phyloP scores from a whole-genome alignment of 495 filamentous ascomycete species.

The Sordaria brevicollis region DNA sequence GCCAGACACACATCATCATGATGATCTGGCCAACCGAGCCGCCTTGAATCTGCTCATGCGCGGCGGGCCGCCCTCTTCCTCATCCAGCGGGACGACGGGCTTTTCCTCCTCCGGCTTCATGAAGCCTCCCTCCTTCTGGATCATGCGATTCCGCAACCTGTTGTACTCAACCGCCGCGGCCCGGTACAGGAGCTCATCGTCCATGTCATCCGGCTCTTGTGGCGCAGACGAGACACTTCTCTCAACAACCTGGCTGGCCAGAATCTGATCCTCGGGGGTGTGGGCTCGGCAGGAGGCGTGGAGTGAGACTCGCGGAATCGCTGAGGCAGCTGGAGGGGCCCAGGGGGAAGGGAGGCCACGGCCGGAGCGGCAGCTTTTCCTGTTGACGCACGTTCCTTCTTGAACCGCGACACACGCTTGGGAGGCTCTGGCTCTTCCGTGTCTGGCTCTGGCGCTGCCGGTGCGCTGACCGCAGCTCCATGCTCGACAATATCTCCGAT shows the following conservation, averaged over 20 bases:
- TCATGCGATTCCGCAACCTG: slow-evolving; percentile 65
- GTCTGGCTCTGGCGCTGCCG: slow-evolving; percentile 21
- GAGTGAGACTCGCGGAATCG: slow-evolving; percentile 8
- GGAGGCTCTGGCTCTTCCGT: slow-evolving; percentile 12
- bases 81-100: slow-evolving; percentile 47
- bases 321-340: slow-evolving; percentile 21
- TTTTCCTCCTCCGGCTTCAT: slow-evolving; percentile 44
- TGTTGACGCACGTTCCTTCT: slow-evolving; percentile 17
- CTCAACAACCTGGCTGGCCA: slow-evolving; percentile 54
- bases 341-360: slow-evolving; percentile 13
- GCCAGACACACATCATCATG: no score
- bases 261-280: slow-evolving; percentile 47
- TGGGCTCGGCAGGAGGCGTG: slow-evolving; percentile 22
- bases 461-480: slow-evolving; percentile 26
- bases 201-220: slow-evolving; percentile 60
- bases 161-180: slow-evolving; percentile 76
- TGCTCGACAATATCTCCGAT: slow-evolving; percentile 41
- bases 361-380: not conserved
- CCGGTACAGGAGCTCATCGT: slow-evolving; percentile 59
- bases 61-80: slow-evolving; percentile 52
- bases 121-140: slow-evolving; percentile 71
- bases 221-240: slow-evolving; percentile 30
- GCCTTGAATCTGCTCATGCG: slow-evolving; percentile 86
- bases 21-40: slow-evolving; percentile 51
- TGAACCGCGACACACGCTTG: slow-evolving; percentile 40